Evolutionary conservation across 306 rosid genomes (phyloP), one percentile per base, ranked within the genome.

Genomic region (Echinosophora koreensis): DNA sequence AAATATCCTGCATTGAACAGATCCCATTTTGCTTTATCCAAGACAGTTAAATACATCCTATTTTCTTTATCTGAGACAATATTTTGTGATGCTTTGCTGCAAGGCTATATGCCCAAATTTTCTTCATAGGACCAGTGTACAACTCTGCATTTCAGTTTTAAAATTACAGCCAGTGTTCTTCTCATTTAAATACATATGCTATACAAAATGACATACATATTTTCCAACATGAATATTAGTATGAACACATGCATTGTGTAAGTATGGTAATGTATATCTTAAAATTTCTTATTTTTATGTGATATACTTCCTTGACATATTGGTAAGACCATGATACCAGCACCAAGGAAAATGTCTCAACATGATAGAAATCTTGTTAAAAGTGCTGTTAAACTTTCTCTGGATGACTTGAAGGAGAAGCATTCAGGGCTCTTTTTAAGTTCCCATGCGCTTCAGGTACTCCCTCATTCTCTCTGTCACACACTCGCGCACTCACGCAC

Each of bases 401-500:
- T 92, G 75, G 90, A 92, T 80, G 97, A 92, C 85, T 81, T 95
- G 88, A 95, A 91, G 87, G 88, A 77, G 51, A 92, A 86, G 71
- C 82, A 92, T 75, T 71, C 90, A 0, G 97, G 97, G 63, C 83
- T 79, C 80, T 90, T 95, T 76, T 74, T 92, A 78, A 95, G 97
- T 85, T 88, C 88, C n/a, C 95, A 74, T 42, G 90, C 93, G 78
- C 78, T 87, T 56, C 88, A 89, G 96, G 99, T 92, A 79, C 52
- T 35, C 66, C 46, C 58, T 32, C 61, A 30, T 2, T 68, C 5
- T 55, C 59, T 34, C 11, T 12, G 22, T 22, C 22, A 22, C 22
- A 22, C 22, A 22, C 22, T 22, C 22, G 1, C 22, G 22, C 22
- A 22, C 22, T 0, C 22, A 1, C 1, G 22, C 22, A 22, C 22